These are phyloP conservation scores for Marsdenia floribunda DNA, from an alignment of 257 asterid species.

Conservation along the genomic window DNA sequence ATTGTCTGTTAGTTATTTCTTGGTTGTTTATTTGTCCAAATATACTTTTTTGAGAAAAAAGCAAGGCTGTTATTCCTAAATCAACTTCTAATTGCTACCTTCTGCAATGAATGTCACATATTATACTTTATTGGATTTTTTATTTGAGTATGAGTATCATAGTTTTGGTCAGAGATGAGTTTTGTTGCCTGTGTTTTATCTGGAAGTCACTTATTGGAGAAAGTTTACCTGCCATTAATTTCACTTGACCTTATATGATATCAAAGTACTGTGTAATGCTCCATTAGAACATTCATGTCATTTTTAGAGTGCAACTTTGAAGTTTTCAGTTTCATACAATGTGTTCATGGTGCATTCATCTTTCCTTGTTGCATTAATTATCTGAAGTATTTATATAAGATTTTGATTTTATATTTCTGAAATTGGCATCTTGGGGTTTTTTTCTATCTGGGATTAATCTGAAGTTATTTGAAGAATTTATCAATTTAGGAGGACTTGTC, in stretches of 20 bases:
- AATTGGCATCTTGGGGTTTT: neutral
- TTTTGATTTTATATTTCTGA: neutral
- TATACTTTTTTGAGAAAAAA: too few relatives aligned
- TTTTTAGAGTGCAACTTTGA: neutral
- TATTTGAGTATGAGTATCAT: neutral
- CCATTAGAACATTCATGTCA: neutral
- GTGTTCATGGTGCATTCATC: neutral
- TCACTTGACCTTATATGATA: neutral
- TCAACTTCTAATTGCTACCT: neutral
- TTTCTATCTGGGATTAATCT: neutral
- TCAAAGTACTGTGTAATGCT: neutral
- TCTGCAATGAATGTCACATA: neutral
- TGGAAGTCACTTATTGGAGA: neutral
- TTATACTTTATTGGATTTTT: neutral
- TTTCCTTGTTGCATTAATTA: neutral
- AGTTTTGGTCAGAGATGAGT: neutral
- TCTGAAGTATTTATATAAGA: neutral
- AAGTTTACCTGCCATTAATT: neutral
- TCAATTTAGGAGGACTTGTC: too few relatives aligned
- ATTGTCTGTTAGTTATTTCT: neutral
- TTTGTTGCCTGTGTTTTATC: neutral
- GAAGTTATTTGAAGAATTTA: too few relatives aligned
- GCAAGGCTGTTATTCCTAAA: neutral
- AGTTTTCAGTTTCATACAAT: neutral
- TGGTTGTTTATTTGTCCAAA: neutral